Conservation (phyloP, 192 early-diverging fungal species). For the Gamsiella multidivaricata region DNA sequence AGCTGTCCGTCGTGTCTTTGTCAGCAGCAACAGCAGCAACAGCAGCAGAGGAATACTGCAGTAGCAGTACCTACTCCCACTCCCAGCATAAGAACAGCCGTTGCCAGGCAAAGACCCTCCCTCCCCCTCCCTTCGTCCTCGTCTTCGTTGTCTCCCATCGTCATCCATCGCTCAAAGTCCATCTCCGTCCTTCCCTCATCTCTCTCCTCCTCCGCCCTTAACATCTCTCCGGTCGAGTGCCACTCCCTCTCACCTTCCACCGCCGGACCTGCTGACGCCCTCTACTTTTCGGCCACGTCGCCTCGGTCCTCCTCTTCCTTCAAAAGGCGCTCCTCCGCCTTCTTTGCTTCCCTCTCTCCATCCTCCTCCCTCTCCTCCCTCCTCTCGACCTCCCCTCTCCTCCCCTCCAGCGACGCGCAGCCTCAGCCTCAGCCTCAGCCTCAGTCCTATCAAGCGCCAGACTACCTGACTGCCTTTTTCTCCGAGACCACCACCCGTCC, state of each 20-base stretch:
- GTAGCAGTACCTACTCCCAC: too few species aligned
- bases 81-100: too few species aligned
- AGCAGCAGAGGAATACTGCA: not conserved
- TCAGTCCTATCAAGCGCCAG: constrained; percentile 27
- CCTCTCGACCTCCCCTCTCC: not conserved
- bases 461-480: constrained; percentile 51
- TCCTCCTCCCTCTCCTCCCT: constrained; percentile 6
- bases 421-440: not conserved
- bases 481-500: constrained; percentile 15
- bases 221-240: constrained; percentile 51
- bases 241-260: constrained; percentile 39
- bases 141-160: constrained; percentile 21
- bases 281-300: constrained; percentile 14
- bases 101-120: not conserved
- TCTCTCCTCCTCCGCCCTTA: constrained; percentile 33
- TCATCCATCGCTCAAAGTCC: constrained; percentile 32
- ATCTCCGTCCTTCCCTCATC: constrained; percentile 19
- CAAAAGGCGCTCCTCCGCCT: constrained; percentile 16
- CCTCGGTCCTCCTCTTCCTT: constrained; percentile 18
- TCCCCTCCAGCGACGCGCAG: not conserved
- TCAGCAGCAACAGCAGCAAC: not conserved
- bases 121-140: not conserved
- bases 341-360: constrained; percentile 24
- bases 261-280: constrained; percentile 25
- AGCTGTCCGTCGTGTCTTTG: constrained; percentile 1